Percentiles rank a stretch among this genome's conserved stretches.
phyloP scores from a whole-genome alignment of 768 basidiomycete species.

The Pleurotus giganteus region DNA sequence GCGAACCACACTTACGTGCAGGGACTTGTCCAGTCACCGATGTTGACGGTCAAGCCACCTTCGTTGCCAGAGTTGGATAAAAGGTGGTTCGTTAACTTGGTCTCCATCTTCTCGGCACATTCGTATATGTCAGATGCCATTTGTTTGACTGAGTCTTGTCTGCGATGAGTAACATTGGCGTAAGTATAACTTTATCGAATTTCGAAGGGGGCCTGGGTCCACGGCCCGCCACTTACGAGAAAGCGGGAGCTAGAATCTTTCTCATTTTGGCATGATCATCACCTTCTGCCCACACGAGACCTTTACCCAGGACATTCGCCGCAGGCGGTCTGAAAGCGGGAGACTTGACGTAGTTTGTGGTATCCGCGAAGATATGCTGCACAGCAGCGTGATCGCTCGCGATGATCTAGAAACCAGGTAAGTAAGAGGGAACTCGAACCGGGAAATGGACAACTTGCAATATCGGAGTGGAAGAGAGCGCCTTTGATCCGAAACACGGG shows the following conservation, averaged over 20 bases:
- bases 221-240: constrained; percentile 32
- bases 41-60: constrained; percentile 16
- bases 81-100: constrained; percentile 19
- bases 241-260: constrained; percentile 30
- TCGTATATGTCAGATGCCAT: constrained; percentile 32
- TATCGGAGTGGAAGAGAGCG: constrained; percentile 35
- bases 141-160: constrained; percentile 30
- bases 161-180: constrained; percentile 5
- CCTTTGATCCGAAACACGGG: constrained; percentile 35
- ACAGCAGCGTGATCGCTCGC: constrained; percentile 33
- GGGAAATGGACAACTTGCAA: constrained; percentile 22
- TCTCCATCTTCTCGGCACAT: constrained; percentile 23
- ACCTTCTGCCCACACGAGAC: constrained; percentile 36
- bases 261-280: constrained; percentile 33
- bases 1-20: constrained; percentile 18
- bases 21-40: constrained; percentile 19
- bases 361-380: constrained; percentile 35
- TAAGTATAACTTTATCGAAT: neutral
- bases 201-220: neutral
- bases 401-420: constrained; percentile 24
- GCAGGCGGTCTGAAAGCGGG: constrained; percentile 30
- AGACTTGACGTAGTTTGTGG: constrained; percentile 31
- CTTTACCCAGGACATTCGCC: constrained; percentile 29
- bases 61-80: constrained; percentile 14
- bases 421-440: neutral